phyloP scores from a whole-genome alignment of 169 alveolate genomes.

The Plasmodium gonderi region DNA sequence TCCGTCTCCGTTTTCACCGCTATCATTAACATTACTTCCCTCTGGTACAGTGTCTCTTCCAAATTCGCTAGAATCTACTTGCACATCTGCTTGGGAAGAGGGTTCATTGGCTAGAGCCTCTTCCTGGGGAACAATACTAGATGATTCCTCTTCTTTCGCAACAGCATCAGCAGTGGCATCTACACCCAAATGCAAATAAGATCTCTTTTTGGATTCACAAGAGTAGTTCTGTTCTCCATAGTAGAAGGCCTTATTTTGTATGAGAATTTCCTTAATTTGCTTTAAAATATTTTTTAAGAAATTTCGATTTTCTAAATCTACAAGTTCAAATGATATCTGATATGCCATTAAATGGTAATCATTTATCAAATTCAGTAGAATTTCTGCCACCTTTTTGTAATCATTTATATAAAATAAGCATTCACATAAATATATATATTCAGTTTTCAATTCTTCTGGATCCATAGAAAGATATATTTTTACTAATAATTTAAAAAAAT shows the following conservation, averaged over 20 bases:
- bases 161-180: background rate
- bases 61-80: too few species aligned
- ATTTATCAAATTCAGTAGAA: conserved; percentile 84
- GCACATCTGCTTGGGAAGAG: background rate
- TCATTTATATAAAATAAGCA: conserved; percentile 90
- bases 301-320: conserved; percentile 92
- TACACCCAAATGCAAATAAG: background rate
- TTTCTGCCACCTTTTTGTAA: conserved; percentile 89
- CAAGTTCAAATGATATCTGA: conserved; percentile 94
- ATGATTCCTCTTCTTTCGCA: background rate
- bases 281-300: conserved; percentile 86
- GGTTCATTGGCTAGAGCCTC: background rate
- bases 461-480: conserved; percentile 31
- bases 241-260: conserved; percentile 18
- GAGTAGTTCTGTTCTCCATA: conserved; percentile 26
- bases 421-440: conserved; percentile 84
- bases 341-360: conserved; percentile 89
- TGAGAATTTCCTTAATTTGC: conserved; percentile 35
- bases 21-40: background rate
- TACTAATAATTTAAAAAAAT: conserved; percentile 33
- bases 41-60: background rate
- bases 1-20: background rate
- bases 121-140: background rate
- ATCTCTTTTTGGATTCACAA: background rate
- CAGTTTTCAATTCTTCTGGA: conserved; percentile 75